Conservation (phyloP, 1,284 basidiomycete species). For the Amylostereum chailletii region DNA sequence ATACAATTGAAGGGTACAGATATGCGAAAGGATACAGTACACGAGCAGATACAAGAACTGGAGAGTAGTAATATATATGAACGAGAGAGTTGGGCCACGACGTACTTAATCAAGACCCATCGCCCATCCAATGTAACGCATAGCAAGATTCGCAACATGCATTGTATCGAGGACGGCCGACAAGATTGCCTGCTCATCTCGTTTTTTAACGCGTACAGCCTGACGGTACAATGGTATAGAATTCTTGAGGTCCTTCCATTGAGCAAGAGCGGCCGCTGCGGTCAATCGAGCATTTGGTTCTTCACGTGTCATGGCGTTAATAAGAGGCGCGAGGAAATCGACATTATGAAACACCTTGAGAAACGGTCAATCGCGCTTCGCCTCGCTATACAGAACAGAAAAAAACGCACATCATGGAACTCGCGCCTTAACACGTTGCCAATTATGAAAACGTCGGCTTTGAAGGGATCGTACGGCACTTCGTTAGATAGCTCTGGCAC, state of each 20-base stretch:
- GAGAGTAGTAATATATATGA: too few species aligned
- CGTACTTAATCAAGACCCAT: too few species aligned
- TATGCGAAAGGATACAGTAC: too few species aligned
- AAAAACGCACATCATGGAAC: neutral
- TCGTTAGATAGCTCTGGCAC: neutral
- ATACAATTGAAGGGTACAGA: too few species aligned
- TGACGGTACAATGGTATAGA: too few species aligned
- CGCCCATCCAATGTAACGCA: too few species aligned
- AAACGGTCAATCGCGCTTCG: neutral
- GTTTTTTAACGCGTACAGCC: too few species aligned
- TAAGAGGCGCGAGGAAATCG: neutral
- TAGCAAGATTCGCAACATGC: too few species aligned
- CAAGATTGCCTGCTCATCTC: too few species aligned
- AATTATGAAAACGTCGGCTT: neutral
- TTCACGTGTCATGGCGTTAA: neutral
- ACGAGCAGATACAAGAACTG: too few species aligned
- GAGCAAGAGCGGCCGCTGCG: neutral
- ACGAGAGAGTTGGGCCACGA: too few species aligned
- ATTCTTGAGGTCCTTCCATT: neutral
- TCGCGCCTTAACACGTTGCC: neutral
- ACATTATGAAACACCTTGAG: neutral
- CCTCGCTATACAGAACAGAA: neutral
- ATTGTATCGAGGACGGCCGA: too few species aligned
- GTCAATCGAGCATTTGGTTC: neutral
- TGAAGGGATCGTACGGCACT: neutral